Evolutionary conservation across 345 rosid species (phyloP).

Genomic region (Populus davidiana): DNA sequence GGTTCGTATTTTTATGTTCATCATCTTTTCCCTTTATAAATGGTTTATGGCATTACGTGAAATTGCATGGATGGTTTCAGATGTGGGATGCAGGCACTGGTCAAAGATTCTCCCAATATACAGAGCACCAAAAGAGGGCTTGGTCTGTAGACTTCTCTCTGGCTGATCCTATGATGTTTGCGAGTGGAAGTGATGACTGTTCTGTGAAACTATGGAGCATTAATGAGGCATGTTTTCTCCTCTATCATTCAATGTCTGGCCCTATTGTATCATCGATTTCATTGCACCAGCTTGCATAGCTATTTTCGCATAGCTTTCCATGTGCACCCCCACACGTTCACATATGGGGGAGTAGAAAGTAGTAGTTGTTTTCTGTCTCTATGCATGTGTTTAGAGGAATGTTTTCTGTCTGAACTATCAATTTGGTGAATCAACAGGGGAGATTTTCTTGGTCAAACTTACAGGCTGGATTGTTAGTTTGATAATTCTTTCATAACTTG

Average conservation of each 20-base stretch:
- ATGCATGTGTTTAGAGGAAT: neutral
- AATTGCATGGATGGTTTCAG: slow-evolving; percentile 42
- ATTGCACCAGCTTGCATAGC: neutral
- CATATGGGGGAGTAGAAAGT: neutral
- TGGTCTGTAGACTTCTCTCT: slow-evolving; percentile 95
- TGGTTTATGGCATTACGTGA: neutral
- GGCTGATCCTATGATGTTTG: slow-evolving; percentile 68
- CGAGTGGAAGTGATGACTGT: slow-evolving; percentile 95
- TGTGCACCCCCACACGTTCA: neutral
- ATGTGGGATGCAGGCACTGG: slow-evolving; percentile 92
- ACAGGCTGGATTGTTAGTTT: too few relatives aligned
- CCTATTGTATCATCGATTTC: neutral
- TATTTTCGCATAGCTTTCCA: neutral
- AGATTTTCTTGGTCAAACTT: neutral
- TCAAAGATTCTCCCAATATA: slow-evolving; percentile 61
- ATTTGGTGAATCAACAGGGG: neutral
- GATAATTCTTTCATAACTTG: neutral
- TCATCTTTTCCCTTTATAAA: neutral
- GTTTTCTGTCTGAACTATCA: neutral
- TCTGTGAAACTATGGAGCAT: slow-evolving; percentile 88
- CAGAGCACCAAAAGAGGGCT: slow-evolving; percentile 82
- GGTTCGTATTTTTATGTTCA: neutral
- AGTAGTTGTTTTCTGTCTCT: neutral
- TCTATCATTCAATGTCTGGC: neutral
- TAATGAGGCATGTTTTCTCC: slow-evolving; percentile 53